Evolutionary conservation across 2,329 filamentous ascomycete species (phyloP).

Genomic region (Apiospora hydei): DNA sequence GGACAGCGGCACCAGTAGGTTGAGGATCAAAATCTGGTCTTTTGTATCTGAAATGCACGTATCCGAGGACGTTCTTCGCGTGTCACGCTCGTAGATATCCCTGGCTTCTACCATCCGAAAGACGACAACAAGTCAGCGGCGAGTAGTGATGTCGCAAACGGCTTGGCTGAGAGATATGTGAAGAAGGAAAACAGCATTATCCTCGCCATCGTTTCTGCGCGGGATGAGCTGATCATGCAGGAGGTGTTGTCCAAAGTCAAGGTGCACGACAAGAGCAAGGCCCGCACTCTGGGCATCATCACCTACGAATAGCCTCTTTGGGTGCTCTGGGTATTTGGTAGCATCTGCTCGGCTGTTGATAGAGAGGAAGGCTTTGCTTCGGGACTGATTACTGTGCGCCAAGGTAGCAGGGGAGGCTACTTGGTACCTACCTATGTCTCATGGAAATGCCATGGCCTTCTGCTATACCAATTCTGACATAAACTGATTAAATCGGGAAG

Average conservation of each 20-base stretch:
- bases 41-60: slow-evolving; percentile 38
- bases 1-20: too few species aligned
- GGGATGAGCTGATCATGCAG: slow-evolving; percentile 61
- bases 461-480: too few species aligned
- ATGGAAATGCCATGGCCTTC: too few species aligned
- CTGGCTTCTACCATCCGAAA: slow-evolving; percentile 50
- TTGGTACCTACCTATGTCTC: too few species aligned
- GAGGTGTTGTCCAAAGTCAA: slow-evolving; percentile 51
- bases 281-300: slow-evolving; percentile 63
- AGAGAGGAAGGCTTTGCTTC: too few species aligned
- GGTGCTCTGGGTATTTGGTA: too few species aligned
- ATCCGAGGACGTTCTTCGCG: slow-evolving; percentile 53
- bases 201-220: slow-evolving; percentile 58
- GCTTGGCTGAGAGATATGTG: slow-evolving; percentile 59
- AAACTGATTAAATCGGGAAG: too few species aligned
- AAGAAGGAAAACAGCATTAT: slow-evolving; percentile 58
- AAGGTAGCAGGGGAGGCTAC: too few species aligned
- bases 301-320: slow-evolving; percentile 41
- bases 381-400: too few species aligned
- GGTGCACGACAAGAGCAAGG: slow-evolving; percentile 38
- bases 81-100: slow-evolving; percentile 64
- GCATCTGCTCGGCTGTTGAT: too few species aligned
- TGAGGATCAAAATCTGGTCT: too few species aligned
- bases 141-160: slow-evolving; percentile 43
- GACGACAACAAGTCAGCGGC: slow-evolving; percentile 42